Evolutionary conservation across 805 yeast species (phyloP), one percentile per base, ranked within the genome.

Genomic region (Torulaspora quercuum): DNA sequence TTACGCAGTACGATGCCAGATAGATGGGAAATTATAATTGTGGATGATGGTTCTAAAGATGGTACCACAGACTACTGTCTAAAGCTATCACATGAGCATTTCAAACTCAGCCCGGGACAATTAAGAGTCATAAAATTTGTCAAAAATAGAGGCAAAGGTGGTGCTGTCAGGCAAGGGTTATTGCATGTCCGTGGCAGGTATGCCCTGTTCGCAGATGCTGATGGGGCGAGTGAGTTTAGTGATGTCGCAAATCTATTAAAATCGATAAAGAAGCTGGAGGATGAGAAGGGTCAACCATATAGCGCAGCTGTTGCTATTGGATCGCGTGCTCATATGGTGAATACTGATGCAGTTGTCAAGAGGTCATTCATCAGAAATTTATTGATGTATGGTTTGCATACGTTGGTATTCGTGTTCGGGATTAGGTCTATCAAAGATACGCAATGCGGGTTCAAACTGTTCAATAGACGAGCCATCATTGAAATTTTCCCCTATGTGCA

Each of bases 401-500:
- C 87, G 2, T 68, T 92, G 49, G 90, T 92, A 18, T 92, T 66
- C 55, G 66, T 89, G 5, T 90, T 92, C 66, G 98, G 98, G 10
- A 84, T 92, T 30, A 72, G 95, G 48, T 72, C 78, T 5, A 78
- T 92, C 43, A 77, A 82, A 42, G 98, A 92, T 61, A 92, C 98
- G 7, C 98, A 92, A 67, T 92, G 98, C 67, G 98, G 98, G 2
- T 92, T 92, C 67, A 92, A 92, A 62, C 65, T 92, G 61, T 92
- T 90, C 63, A 85, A 90, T 49, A 74, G 78, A 42, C 65, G 70
- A 6, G 82, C 96, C 0, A 73, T 80, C 15, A 54, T 51, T 11
- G 52, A 53, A 35, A 84, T 92, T 27, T 87, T 88, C 61, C 96
- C 97, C 2, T 79, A 74, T 48, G 75, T 92, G 83, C 97, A 90